phyloP scores from a whole-genome alignment of 192 early-diverging fungal species.

The Endogone sp. region DNA sequence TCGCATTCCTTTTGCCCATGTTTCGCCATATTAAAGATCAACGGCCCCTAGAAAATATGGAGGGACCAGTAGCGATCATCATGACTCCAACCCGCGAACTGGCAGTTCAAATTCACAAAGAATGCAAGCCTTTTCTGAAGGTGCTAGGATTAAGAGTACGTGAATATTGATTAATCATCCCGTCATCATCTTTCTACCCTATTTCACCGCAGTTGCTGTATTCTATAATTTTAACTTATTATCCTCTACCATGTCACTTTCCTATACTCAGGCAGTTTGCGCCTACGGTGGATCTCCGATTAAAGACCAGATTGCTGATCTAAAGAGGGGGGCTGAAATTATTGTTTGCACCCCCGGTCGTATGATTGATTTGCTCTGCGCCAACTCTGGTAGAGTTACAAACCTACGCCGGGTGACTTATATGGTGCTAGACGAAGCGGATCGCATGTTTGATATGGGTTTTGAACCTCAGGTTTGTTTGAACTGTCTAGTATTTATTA shows the following conservation, averaged over 20 bases:
- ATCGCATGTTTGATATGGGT: slow-evolving; percentile 98
- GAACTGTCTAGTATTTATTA: not conserved
- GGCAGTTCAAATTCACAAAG: slow-evolving; percentile 90
- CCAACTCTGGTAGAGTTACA: slow-evolving; percentile 76
- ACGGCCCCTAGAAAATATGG: slow-evolving; percentile 66
- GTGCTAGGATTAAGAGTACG: slow-evolving; percentile 76
- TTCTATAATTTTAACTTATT: too few relatives aligned
- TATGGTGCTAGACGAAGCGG: slow-evolving; percentile 95
- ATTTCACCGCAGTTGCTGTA: too few relatives aligned
- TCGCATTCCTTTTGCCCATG: slow-evolving; percentile 93
- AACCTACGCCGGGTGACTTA: slow-evolving; percentile 88
- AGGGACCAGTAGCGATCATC: slow-evolving; percentile 82
- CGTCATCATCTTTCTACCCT: too few relatives aligned
- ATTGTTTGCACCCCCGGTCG: slow-evolving; percentile 91
- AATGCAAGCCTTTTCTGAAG: slow-evolving; percentile 87
- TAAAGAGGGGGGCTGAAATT: slow-evolving; percentile 89
- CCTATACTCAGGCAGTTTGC: slow-evolving; percentile 70
- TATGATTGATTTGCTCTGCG: slow-evolving; percentile 84
- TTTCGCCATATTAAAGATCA: slow-evolving; percentile 94
- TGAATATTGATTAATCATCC: too few relatives aligned
- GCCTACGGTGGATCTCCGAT: slow-evolving; percentile 87
- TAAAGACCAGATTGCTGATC: slow-evolving; percentile 83
- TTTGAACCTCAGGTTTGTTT: slow-evolving; percentile 84
- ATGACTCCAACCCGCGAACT: slow-evolving; percentile 94
- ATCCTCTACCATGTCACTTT: too few relatives aligned